phyloP scores from a whole-genome alignment of 169 alveolate genomes.

The Cyclospora cayetanensis region DNA sequence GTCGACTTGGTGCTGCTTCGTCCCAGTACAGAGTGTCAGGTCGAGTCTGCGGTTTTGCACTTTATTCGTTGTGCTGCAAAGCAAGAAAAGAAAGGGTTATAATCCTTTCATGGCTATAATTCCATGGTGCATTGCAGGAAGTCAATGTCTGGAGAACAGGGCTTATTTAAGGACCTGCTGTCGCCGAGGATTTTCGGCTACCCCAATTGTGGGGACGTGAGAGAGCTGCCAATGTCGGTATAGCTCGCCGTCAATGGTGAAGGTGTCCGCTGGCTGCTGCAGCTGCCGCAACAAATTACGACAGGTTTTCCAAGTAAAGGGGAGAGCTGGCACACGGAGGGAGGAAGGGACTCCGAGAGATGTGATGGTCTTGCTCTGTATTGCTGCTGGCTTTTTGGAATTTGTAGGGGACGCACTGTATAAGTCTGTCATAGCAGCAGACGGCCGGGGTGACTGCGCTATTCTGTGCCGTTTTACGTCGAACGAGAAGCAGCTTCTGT shows the following conservation, averaged over 20 bases:
- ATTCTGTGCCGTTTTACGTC: background rate
- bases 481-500: constrained; percentile 21
- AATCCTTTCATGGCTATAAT: no score
- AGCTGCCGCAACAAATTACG: constrained; percentile 15
- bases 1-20: no score
- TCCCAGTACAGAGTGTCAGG: no score
- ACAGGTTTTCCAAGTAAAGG: constrained; percentile 18
- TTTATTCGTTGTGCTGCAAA: no score
- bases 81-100: no score
- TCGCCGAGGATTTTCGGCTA: background rate
- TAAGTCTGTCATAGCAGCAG: background rate
- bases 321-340: background rate
- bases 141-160: no score
- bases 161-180: constrained; percentile 3
- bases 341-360: background rate
- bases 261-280: constrained; percentile 27
- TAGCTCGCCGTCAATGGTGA: constrained; percentile 30
- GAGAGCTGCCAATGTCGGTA: constrained; percentile 43
- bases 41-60: no score
- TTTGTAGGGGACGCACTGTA: background rate
- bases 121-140: no score
- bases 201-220: background rate
- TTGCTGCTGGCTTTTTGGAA: background rate
- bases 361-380: background rate
- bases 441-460: background rate